Evolutionary conservation across 2,329 filamentous ascomycete species (phyloP), one percentile per base, ranked within the genome.

Genomic region (Rutstroemia sp.): DNA sequence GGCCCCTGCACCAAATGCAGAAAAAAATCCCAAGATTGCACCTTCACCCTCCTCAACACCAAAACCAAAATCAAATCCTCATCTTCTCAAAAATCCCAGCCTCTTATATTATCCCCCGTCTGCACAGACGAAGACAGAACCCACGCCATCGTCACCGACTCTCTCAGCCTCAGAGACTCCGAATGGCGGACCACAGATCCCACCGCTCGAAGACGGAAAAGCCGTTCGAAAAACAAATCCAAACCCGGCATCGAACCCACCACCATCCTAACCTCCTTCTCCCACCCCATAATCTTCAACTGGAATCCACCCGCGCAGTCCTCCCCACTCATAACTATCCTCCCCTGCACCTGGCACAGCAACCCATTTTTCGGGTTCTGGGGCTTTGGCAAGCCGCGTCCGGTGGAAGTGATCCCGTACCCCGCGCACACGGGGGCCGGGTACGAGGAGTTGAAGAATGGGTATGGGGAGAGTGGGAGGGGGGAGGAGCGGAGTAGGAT

Each of bases 231-330:
- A 3, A 12, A 34, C 1, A 34, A 10, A 10, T 12, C 30, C 10
- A 12, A 12, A 3, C 16, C 47, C 25, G 57, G 55, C 1, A 56
- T 54, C n/a, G 30, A 27, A 3, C 56, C 59, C n/a, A 58, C 50
- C 25, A 42, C 23, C 2, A 66, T 68, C 38, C 61, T n/a, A 0
- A 70, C 67, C 0, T 23, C 53, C 0, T 69, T 67, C 50, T 62
- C 60, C 6, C 66, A 69, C 46, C 67, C 67, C 0, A 64, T 70
- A 3, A 57, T 25, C 2, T 69, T 70, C 60, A 66, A 67, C 49
- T 62, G 64, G 39, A 42, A 42, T 8, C 39, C 19, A 1, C 19
- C 39, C n/a, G 2, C 2, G 8, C 16, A 56, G 38, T 2, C 51
- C 62, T 6, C 50, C n/a, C 47, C 14, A 27, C 42, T 16, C 41